Base-by-base conservation (phyloP, 441 rosid genomes). In the Gossypium davidsonii region DNA sequence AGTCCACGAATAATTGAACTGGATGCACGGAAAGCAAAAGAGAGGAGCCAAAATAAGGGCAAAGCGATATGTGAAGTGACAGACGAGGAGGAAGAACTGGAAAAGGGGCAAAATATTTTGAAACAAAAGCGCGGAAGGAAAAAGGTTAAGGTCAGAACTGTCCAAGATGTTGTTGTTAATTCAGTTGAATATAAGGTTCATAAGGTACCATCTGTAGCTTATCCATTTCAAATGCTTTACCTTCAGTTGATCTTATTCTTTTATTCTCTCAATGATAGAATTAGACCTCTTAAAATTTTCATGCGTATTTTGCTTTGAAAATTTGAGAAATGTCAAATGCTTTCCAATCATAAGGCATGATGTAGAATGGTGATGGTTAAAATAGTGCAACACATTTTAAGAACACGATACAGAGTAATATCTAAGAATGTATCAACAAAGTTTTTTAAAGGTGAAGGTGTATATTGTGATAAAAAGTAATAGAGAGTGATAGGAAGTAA, bases 1-100 rank as follows among this genome's bases (percentile, higher is more conserved):
- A 80, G 86, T 77, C 63, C 72, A 3, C 82, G 78, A 6, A 78
- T 83, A 73, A 48, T 67, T 55, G 79, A 80, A 69, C 71, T 76
- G 28, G 84, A 78, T 58, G 82, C 82, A 34, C 67, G 31, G 61
- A 83, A 34, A 67, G 83, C 82, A n/a, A 67, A 57, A 48, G 66
- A 65, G 7, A 71, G 44, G 23, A 42, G 71, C 17, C 57, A 23
- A 57, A 71, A 78, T 66, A 63, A 44, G 49, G 66, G 37, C 68
- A 74, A 42, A 21, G 39, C 10, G 48, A 21, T 52, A 49, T 12
- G 39, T 46, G 48, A 67, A 1, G 48, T 68, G 72, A 17, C 21
- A 6, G 28, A 68, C 0, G 46, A 9, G 61, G 60, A 9, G 61
- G 60, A 69, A 15, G 81, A 66, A 48, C 26, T 15, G 15, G 72